Conservation (phyloP, 2,329 filamentous ascomycete species). For the Botrytis sinoallii region DNA sequence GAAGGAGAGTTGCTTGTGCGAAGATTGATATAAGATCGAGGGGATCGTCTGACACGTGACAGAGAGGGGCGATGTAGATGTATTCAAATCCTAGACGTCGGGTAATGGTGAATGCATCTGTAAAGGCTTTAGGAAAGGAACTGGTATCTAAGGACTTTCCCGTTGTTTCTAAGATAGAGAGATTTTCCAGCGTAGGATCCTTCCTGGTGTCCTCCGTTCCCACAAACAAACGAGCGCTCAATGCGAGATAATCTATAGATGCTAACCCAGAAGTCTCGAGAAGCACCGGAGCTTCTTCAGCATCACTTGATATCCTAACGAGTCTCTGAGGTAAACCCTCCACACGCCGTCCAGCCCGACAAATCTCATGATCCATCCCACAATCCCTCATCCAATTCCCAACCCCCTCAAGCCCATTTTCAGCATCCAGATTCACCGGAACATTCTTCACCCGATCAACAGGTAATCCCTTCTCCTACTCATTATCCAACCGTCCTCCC, state of each 20-base stretch:
- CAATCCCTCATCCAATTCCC: background rate
- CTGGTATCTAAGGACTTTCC: background rate
- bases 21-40: background rate
- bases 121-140: background rate
- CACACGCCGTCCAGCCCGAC: accelerated
- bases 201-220: too few relatives aligned
- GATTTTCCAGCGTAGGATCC: background rate
- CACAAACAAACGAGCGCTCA: background rate
- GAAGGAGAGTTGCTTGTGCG: background rate
- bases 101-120: background rate
- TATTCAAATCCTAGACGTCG: background rate
- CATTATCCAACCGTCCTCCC: background rate
- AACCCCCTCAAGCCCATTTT: background rate
- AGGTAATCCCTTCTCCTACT: background rate
- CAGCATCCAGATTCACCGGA: background rate
- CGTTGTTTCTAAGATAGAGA: background rate
- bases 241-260: background rate
- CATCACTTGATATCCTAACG: background rate
- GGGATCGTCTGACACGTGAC: background rate
- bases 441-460: background rate
- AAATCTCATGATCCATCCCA: background rate
- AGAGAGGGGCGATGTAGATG: background rate
- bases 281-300: background rate
- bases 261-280: background rate
- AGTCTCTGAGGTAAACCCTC: background rate